Evolutionary conservation across 1,139 yeast species (phyloP).

Genomic region (Arxiozyma heterogenica): DNA sequence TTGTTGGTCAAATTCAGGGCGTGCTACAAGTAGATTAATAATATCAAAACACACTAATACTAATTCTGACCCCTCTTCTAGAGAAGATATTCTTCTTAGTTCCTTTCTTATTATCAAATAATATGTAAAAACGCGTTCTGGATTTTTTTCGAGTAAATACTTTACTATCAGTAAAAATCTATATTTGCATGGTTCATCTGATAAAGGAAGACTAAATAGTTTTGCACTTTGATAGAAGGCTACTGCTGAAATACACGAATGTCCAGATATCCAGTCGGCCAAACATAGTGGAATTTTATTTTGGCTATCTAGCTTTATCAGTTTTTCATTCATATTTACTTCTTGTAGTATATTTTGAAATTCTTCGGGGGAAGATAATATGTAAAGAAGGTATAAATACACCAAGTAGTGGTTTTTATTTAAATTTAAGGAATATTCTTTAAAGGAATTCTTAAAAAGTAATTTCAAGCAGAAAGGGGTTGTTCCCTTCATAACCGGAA

Average conservation of each 20-base stretch:
- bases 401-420: constrained; percentile 28
- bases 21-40: constrained; percentile 26
- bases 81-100: constrained; percentile 34
- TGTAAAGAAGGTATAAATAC: constrained; percentile 49
- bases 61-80: constrained; percentile 23
- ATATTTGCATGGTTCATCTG: constrained; percentile 44
- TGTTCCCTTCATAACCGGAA: constrained; percentile 49
- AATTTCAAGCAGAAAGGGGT: constrained; percentile 45
- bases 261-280: constrained; percentile 41
- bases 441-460: constrained; percentile 41
- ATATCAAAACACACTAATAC: constrained; percentile 29
- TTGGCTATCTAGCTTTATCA: constrained; percentile 31
- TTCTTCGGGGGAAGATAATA: constrained; percentile 44
- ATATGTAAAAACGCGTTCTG: constrained; percentile 35
- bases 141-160: constrained; percentile 35
- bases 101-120: constrained; percentile 39
- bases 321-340: constrained; percentile 37
- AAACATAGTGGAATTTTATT: constrained; percentile 41
- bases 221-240: constrained; percentile 46
- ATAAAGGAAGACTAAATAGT: constrained; percentile 42
- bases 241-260: constrained; percentile 37
- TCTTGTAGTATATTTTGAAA: constrained; percentile 40
- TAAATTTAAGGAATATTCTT: constrained; percentile 11
- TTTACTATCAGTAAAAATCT: constrained; percentile 46
- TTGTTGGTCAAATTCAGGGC: constrained; percentile 27